Percentiles rank a stretch among this genome's conserved stretches.
Evolutionary conservation across 352 stramenopile species (phyloP).

Genomic region (Globisporangium cystogenes): DNA sequence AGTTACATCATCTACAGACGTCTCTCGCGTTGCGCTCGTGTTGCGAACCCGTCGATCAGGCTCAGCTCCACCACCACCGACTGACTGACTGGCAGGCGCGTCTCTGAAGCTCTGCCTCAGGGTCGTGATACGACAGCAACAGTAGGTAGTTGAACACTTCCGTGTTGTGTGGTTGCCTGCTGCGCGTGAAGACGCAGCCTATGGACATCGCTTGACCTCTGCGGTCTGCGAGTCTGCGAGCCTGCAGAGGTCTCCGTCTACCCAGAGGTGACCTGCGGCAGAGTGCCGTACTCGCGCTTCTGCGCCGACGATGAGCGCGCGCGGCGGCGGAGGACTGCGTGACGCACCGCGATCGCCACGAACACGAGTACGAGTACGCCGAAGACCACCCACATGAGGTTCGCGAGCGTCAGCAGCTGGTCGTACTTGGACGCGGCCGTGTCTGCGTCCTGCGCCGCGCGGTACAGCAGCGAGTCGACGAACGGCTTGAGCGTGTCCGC

Average conservation of each 20-base stretch:
- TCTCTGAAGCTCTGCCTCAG: no score
- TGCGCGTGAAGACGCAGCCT: no score
- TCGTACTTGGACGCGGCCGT: not conserved
- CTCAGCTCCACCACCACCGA: no score
- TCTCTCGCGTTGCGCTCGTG: no score
- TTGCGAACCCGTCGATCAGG: no score
- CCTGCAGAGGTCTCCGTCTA: not conserved
- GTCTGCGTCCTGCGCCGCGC: conserved; percentile 2
- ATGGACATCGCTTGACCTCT: no score
- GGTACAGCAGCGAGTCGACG: conserved; percentile 34
- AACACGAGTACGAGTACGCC: conserved; percentile 33
- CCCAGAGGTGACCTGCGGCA: conserved; percentile 22
- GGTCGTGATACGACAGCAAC: no score
- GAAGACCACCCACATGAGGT: conserved; percentile 34
- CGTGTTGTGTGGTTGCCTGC: no score
- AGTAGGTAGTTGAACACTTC: no score
- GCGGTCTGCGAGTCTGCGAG: no score
- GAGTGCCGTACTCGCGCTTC: conserved; percentile 32
- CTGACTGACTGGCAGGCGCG: no score
- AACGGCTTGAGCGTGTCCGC: conserved; percentile 64
- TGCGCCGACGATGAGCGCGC: conserved; percentile 1
- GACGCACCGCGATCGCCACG: conserved; percentile 24
- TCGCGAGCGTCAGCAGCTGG: conserved; percentile 12
- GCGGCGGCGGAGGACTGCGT: conserved; percentile 16
- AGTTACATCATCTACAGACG: no score